Conservation (phyloP, 83 land plant species). For the Thuja plicata region DNA sequence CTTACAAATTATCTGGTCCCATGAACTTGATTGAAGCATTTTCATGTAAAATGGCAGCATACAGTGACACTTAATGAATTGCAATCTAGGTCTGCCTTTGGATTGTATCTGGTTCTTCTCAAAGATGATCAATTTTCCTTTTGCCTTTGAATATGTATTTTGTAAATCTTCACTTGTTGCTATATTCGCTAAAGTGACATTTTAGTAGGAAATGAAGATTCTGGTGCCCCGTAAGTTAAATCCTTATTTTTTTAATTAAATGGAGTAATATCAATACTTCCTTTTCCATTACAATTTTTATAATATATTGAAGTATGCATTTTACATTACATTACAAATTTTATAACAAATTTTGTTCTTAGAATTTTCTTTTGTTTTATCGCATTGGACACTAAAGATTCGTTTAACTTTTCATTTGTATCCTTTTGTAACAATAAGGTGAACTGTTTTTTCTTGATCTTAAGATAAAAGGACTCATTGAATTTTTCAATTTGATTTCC, state of each 20-base stretch:
- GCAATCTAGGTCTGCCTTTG: background rate
- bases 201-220: background rate
- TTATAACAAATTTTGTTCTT: no score
- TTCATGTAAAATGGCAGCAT: background rate
- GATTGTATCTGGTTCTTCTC: background rate
- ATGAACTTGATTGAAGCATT: background rate
- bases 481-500: background rate
- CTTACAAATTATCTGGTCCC: background rate
- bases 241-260: background rate
- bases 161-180: background rate
- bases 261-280: background rate
- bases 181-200: background rate
- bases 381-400: background rate
- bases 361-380: background rate
- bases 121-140: background rate
- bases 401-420: background rate
- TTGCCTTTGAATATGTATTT: background rate
- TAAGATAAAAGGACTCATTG: background rate
- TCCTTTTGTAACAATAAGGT: background rate
- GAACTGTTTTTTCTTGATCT: background rate
- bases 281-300: background rate
- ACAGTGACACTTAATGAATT: background rate
- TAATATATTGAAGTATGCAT: background rate
- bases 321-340: no score
- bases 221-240: background rate